Base-by-base conservation (phyloP, 495 filamentous ascomycete species). In the Sporormia fimetaria region DNA sequence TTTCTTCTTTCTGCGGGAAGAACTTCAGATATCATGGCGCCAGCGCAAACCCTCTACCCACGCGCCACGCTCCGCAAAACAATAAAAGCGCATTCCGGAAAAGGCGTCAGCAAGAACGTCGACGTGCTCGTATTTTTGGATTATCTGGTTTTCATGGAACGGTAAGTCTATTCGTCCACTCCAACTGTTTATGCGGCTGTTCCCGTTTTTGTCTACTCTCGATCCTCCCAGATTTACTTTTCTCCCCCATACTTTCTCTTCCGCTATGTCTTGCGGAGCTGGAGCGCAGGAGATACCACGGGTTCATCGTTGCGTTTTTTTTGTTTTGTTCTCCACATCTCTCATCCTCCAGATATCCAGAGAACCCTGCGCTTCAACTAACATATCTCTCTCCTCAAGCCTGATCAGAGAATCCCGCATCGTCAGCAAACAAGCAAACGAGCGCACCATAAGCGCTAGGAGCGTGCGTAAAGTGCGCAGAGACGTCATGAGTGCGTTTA, bases 11-110 rank as follows among this genome's bases (percentile, higher is more conserved):
- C n/a, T n/a, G n/a, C n/a, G n/a, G n/a, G n/a, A n/a, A n/a, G n/a
- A n/a, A n/a, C n/a, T n/a, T n/a, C n/a, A n/a, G n/a, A n/a, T 6
- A 46, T 14, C n/a, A 79, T 75, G 73, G 67, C 67, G 14, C 57
- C 67, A 10, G 61, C 65, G 14, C 70, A 83, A 55, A 87, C 83
- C 56, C 73, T 83, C 15, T 94, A 94, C 46, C 87, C 87, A 2
- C 78, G 87, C 25, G 76, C 74, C 3, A 86, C 83, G 0, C 70
- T 94, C 42, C 88, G 83, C 62, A 81, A 83, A 47, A 87, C 87
- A 23, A 71, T 94, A 47, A 93, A 92, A 66, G 86, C 86, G 21
- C 85, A 93, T 59, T 80, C 82, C n/a, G n/a, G 3, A 80, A 83
- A 37, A 73, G 74, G 47, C 79, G 69, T 93, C 46, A 83, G 78